Percentiles rank a stretch among this genome's conserved stretches.
Conservation (phyloP, 768 basidiomycete genomes). For the Leucocoprinus birnbaumii region DNA sequence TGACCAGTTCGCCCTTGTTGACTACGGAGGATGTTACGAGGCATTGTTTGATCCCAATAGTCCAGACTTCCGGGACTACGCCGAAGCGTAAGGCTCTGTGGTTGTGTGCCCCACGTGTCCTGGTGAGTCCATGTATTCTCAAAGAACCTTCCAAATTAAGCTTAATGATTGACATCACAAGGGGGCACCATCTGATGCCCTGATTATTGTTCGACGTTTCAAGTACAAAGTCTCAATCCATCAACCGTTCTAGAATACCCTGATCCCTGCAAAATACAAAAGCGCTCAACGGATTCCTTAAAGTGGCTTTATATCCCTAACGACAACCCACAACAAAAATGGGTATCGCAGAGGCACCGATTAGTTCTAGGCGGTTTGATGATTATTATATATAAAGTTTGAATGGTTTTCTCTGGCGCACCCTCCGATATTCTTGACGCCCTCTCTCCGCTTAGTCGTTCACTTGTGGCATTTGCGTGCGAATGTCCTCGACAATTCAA, state of each 20-base stretch:
- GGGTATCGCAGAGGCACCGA: too few relatives aligned
- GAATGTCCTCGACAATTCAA: too few relatives aligned
- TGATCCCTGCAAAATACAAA: background rate
- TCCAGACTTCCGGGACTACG: background rate
- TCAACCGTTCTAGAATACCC: background rate
- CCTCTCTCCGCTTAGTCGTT: too few relatives aligned
- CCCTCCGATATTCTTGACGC: too few relatives aligned
- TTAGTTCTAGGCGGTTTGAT: too few relatives aligned
- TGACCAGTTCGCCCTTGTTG: background rate
- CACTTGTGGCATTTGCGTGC: too few relatives aligned
- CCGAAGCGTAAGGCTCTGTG: too few relatives aligned
- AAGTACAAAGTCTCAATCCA: background rate
- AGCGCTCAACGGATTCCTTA: background rate
- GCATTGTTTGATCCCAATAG: background rate
- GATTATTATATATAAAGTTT: too few relatives aligned
- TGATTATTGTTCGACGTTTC: background rate
- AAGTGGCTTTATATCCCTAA: too few relatives aligned
- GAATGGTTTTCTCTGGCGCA: too few relatives aligned
- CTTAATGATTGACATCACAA: background rate
- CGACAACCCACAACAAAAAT: too few relatives aligned
- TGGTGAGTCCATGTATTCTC: background rate
- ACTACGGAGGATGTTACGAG: conserved; percentile 1
- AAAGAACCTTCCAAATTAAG: background rate
- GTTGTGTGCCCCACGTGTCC: too few relatives aligned
- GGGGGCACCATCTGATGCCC: background rate